Evolutionary conservation across 176 grass and related monocot species (phyloP), one percentile per base, ranked within the genome.

Genomic region (Eragrostis curvula): DNA sequence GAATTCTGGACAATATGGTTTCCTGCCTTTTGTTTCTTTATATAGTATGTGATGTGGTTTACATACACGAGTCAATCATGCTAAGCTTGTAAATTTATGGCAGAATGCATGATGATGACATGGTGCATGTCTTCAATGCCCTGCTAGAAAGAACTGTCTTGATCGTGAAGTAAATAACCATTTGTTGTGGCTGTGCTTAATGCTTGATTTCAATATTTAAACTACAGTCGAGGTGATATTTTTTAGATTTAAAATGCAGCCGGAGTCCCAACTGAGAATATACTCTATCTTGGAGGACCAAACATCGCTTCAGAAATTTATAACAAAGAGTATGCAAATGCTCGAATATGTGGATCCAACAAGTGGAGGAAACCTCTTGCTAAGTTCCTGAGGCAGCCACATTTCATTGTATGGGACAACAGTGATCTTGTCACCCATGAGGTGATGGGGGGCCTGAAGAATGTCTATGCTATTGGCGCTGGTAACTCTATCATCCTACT

Each of bases 321-420:
- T 77, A 95, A 98, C 85, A 98, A 96, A 87, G 96, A 98, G 75
- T 98, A 98, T 73, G 96, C 90, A 79, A 98, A 98, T 61, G 96
- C 93, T 81, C 93, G 96, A 70, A 98, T 98, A 29, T 98, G 96
- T 25, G 96, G 96, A 68, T 90, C 96, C 49, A 79, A 88, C 48
- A 96, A 92, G 67, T 98, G 93, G 93, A 92, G 90, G 84, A 98
- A 95, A 85, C 87, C 82, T 73, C 79, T 98, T 18, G 93, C 96
- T 23, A 93, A 87, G 82, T 98, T 98, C 78, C 82, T 98, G 64
- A 91, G 96, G 77, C 96, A 95, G 52, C 93, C 93, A 12, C 96
- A 98, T 95, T 98, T 98, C 79, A 96, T 98, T 82, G 96, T 98
- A 42, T 98, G 96, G 96, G 93, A 98, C 70, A 97, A 97, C 68